A percentile compares a stretch with the other conserved stretches of the same genome.
These are phyloP conservation scores for Polygonum maritimum DNA, from an alignment of 148 eudicot genomes.

Conservation along the genomic window DNA sequence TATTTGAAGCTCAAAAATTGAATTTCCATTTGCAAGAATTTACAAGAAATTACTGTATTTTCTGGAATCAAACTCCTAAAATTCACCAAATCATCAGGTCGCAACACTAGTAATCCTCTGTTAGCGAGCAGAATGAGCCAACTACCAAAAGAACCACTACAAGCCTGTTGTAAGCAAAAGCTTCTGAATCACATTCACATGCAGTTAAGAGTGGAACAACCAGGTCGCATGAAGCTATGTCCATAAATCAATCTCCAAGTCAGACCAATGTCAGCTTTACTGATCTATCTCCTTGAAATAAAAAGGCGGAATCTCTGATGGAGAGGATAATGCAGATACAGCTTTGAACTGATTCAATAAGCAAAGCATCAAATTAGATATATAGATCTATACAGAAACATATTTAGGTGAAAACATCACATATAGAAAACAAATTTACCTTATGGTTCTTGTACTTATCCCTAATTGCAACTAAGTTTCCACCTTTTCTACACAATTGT, in stretches of 20 bases:
- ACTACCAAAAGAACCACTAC: background rate
- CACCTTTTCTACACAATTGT: slow-evolving; percentile 50
- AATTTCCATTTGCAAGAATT: background rate
- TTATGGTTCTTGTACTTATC: slow-evolving; percentile 76
- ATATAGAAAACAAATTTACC: slow-evolving; percentile 26
- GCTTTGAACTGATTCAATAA: slow-evolving; percentile 48
- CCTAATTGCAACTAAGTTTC: slow-evolving; percentile 45
- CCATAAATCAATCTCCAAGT: background rate
- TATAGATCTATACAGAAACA: background rate
- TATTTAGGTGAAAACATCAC: background rate
- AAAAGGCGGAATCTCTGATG: slow-evolving; percentile 42
- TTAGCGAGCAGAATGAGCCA: background rate
- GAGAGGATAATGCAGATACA: slow-evolving; percentile 46
- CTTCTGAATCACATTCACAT: background rate
- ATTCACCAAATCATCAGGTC: background rate
- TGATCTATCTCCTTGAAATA: slow-evolving; percentile 37
- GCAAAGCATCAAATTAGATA: slow-evolving; percentile 13
- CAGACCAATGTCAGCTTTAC: slow-evolving; percentile 8
- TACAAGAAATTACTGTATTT: background rate
- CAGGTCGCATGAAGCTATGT: background rate
- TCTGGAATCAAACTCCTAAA: background rate
- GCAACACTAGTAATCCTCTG: background rate
- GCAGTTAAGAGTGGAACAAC: background rate
- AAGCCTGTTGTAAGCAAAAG: background rate
- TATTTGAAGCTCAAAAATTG: background rate